Evolutionary conservation across 1,139 yeast species (phyloP).

Genomic region (Pneumocystis jirovecii): DNA sequence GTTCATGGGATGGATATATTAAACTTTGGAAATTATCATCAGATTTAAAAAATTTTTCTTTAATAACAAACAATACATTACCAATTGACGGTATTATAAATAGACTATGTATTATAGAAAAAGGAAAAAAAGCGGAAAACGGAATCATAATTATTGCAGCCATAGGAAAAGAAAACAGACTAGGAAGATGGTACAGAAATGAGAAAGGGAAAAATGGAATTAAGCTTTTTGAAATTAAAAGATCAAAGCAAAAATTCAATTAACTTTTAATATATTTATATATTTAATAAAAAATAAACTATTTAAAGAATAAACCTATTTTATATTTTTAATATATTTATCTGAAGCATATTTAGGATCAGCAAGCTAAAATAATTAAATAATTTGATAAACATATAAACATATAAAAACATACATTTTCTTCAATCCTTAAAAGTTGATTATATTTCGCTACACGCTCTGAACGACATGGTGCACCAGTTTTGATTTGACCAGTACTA

Average conservation of each 20-base stretch:
- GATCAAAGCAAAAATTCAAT: not conserved
- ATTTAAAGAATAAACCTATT: not conserved
- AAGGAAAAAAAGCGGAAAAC: conserved; percentile 10
- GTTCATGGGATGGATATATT: conserved; percentile 70
- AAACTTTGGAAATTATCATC: conserved; percentile 64
- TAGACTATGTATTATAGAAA: conserved; percentile 12
- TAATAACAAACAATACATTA: conserved; percentile 7
- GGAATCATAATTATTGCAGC: conserved; percentile 11
- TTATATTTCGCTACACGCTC: conserved; percentile 96
- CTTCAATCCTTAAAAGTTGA: conserved; percentile 91
- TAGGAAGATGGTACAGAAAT: conserved; percentile 15
- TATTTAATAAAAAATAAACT: not conserved
- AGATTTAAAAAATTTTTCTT: conserved; percentile 26
- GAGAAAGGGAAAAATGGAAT: conserved; percentile 11
- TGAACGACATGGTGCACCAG: conserved; percentile 99
- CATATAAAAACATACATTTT: conserved; percentile 31
- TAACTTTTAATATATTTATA: not conserved
- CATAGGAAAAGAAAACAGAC: conserved; percentile 14
- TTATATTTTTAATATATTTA: not conserved
- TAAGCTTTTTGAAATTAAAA: not conserved
- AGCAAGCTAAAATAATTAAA: not conserved
- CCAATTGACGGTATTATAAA: conserved; percentile 15
- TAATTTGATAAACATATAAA: not conserved
- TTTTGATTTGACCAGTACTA: conserved; percentile 94
- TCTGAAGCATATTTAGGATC: not conserved